These are phyloP conservation scores for Maudiozyma barnettii DNA, from an alignment of 805 yeast genomes.

Conservation along the genomic window DNA sequence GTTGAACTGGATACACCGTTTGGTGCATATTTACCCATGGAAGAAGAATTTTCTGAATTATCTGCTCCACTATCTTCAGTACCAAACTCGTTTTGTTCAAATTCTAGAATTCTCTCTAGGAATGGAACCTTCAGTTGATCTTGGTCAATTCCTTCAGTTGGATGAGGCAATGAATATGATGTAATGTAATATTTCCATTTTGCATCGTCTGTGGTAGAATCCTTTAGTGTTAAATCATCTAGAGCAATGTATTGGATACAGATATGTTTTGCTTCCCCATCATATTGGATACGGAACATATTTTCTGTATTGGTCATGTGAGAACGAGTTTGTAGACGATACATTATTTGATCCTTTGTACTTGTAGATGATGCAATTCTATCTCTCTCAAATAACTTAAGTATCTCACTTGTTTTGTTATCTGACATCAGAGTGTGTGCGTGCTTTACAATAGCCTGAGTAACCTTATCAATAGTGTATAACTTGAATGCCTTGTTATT, in stretches of 20 bases:
- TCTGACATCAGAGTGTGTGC: constrained; percentile 79
- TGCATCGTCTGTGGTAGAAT: constrained; percentile 59
- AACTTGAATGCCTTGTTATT: constrained; percentile 87
- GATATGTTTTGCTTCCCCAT: constrained; percentile 42
- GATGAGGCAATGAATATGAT: constrained; percentile 86
- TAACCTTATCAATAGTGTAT: constrained; percentile 87
- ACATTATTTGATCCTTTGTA: constrained; percentile 79
- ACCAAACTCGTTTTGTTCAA: constrained; percentile 37
- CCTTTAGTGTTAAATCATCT: constrained; percentile 80
- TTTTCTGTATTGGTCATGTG: constrained; percentile 81
- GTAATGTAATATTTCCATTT: constrained; percentile 91
- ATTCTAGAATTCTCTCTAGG: constrained; percentile 48
- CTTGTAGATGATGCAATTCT: constrained; percentile 54
- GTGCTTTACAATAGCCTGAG: constrained; percentile 76
- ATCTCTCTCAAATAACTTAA: constrained; percentile 75
- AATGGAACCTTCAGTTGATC: constrained; percentile 73
- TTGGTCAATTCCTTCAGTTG: constrained; percentile 90
- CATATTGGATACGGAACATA: constrained; percentile 78
- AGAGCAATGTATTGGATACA: constrained; percentile 75
- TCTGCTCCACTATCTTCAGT: constrained; percentile 30
- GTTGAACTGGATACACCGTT: constrained; percentile 62
- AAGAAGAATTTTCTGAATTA: neutral
- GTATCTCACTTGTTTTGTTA: constrained; percentile 66
- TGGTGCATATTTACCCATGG: constrained; percentile 17
- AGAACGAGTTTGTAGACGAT: constrained; percentile 78